Percentiles rank a stretch among this genome's conserved stretches.
Conservation (phyloP, 1,139 yeast species). For the Arxiozyma heterogenica region DNA sequence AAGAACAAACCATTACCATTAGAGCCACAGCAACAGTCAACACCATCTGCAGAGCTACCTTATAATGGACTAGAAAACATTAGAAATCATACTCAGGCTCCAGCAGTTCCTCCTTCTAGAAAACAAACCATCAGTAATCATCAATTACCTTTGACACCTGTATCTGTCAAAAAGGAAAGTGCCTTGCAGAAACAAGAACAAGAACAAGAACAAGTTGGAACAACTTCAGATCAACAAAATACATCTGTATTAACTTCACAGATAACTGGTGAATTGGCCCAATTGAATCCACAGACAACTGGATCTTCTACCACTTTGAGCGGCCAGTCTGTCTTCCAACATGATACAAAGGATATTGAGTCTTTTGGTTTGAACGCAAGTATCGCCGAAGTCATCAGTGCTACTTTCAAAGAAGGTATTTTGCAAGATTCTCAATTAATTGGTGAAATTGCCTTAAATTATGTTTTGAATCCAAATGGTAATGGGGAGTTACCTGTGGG, state of each 20-base stretch:
- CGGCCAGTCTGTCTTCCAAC: slow-evolving; percentile 39
- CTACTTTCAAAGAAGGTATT: slow-evolving; percentile 58
- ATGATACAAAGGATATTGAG: slow-evolving; percentile 34
- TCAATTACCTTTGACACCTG: neutral
- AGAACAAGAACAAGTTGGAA: neutral
- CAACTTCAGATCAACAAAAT: slow-evolving; percentile 2
- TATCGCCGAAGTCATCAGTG: slow-evolving; percentile 73
- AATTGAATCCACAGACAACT: slow-evolving; percentile 33
- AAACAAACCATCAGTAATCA: slow-evolving; percentile 25
- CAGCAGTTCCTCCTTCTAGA: slow-evolving; percentile 55
- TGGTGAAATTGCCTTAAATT: slow-evolving; percentile 76
- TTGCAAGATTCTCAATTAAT: slow-evolving; percentile 50
- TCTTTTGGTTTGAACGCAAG: slow-evolving; percentile 66
- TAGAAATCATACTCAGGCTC: slow-evolving; percentile 21
- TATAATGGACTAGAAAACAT: slow-evolving; percentile 3
- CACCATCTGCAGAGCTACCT: neutral
- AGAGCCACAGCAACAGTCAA: slow-evolving; percentile 6
- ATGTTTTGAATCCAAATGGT: slow-evolving; percentile 32
- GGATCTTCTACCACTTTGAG: slow-evolving; percentile 29
- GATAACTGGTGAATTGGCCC: slow-evolving; percentile 25
- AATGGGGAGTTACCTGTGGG: slow-evolving; percentile 29
- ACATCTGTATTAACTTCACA: slow-evolving; percentile 11
- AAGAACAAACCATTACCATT: slow-evolving; percentile 9
- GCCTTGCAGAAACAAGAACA: neutral
- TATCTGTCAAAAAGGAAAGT: neutral